Conservation (phyloP, 495 filamentous ascomycete genomes). For the Hypoxylon fragiforme region DNA sequence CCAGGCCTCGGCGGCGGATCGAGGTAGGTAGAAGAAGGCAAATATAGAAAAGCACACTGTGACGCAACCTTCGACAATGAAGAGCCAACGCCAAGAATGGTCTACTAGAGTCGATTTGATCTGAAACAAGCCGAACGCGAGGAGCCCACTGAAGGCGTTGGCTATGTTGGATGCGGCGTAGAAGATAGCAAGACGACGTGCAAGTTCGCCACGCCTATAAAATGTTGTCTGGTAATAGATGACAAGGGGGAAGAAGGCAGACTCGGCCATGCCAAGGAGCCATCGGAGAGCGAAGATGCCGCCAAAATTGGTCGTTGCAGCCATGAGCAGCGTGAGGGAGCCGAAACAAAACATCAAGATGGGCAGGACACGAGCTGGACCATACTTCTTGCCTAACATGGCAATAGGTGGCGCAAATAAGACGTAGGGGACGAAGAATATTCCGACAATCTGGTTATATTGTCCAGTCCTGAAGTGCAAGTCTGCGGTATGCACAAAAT, state of each 20-base stretch:
- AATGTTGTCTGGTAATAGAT: slow-evolving; percentile 61
- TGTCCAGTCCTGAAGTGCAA: slow-evolving; percentile 62
- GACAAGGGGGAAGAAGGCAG: slow-evolving; percentile 73
- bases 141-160: slow-evolving; percentile 71
- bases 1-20: slow-evolving; percentile 60
- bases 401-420: slow-evolving; percentile 67
- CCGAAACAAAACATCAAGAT: slow-evolving; percentile 71
- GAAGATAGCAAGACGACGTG: slow-evolving; percentile 74
- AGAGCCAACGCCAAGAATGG: slow-evolving; percentile 73
- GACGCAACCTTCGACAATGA: slow-evolving; percentile 70
- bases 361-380: slow-evolving; percentile 65
- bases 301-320: slow-evolving; percentile 62
- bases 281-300: slow-evolving; percentile 68
- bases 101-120: slow-evolving; percentile 52
- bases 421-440: slow-evolving; percentile 82
- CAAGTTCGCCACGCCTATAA: slow-evolving; percentile 76
- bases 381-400: slow-evolving; percentile 70
- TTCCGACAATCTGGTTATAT: slow-evolving; percentile 71
- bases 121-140: slow-evolving; percentile 77
- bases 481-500: slow-evolving; percentile 38
- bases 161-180: slow-evolving; percentile 77
- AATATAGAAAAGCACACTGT: slow-evolving; percentile 68
- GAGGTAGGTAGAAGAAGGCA: slow-evolving; percentile 72
- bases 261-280: slow-evolving; percentile 73
- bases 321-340: slow-evolving; percentile 56